Evolutionary conservation across 2,329 filamentous ascomycete species (phyloP).

Genomic region (Trichoderma sp.): DNA sequence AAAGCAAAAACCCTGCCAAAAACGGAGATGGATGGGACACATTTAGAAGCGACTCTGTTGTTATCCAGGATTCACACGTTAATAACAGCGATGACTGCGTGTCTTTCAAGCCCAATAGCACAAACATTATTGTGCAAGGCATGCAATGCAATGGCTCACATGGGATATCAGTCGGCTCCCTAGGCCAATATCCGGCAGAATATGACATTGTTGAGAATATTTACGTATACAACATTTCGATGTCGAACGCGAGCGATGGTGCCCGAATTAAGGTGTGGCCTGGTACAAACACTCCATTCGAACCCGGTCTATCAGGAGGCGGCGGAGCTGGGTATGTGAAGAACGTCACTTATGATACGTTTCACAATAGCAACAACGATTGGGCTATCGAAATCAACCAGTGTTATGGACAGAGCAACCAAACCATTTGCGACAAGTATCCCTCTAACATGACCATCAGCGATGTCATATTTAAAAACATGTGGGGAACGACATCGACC

Average conservation of each 20-base stretch:
- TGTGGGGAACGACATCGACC: neutral
- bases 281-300: neutral
- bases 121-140: slow-evolving; percentile 3
- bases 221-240: slow-evolving; percentile 2
- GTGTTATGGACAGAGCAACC: slow-evolving; percentile 10
- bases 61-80: neutral
- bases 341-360: slow-evolving; percentile 1
- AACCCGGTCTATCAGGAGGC: neutral
- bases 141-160: slow-evolving; percentile 4
- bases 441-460: slow-evolving; percentile 4
- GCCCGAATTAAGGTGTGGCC: slow-evolving; percentile 2
- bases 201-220: neutral
- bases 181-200: slow-evolving; percentile 5
- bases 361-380: slow-evolving; percentile 3
- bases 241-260: neutral
- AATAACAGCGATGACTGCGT: slow-evolving; percentile 8
- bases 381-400: slow-evolving; percentile 11
- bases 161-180: neutral
- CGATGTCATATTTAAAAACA: slow-evolving; percentile 2
- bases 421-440: neutral
- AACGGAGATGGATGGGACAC: slow-evolving; percentile 9
- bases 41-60: neutral
- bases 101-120: slow-evolving; percentile 6
- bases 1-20: neutral
- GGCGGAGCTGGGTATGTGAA: slow-evolving; percentile 3